A percentile compares a stretch with the other conserved stretches of the same genome.
Evolutionary conservation across 2,329 filamentous ascomycete genomes (phyloP).

Genomic region (Colletotrichum abscissum): DNA sequence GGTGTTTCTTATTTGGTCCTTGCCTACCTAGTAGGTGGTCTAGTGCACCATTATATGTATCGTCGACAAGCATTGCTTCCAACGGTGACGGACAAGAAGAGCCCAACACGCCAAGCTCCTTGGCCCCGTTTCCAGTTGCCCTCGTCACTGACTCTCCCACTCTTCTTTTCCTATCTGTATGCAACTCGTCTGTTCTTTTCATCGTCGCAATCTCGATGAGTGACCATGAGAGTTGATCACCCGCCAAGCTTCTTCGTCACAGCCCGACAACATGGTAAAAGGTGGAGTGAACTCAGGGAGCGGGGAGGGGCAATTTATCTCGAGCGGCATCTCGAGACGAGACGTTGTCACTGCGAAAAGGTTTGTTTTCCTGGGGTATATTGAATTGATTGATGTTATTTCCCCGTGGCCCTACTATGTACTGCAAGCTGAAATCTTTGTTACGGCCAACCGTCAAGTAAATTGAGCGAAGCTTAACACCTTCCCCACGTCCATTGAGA

Average conservation of each 20-base stretch:
- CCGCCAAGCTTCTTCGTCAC: background rate
- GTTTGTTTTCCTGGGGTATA: conserved; percentile 12
- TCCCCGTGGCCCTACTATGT: background rate
- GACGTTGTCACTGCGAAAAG: background rate
- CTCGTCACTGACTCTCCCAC: background rate
- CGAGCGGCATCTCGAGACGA: conserved; percentile 26
- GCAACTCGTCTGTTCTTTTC: no score
- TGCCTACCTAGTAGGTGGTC: no score
- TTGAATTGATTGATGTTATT: background rate
- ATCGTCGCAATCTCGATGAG: no score
- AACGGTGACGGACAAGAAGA: background rate
- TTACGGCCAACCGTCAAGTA: conserved; percentile 12
- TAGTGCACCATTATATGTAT: no score
- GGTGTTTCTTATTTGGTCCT: background rate
- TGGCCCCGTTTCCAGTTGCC: conserved; percentile 1
- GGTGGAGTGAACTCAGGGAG: no score
- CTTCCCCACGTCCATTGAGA: background rate
- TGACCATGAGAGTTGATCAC: no score
- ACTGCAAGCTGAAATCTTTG: background rate
- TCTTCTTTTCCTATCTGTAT: background rate
- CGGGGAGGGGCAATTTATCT: conserved; percentile 25
- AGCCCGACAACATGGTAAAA: background rate
- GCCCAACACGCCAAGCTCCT: background rate
- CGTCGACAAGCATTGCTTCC: background rate
- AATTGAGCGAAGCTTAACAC: background rate